A percentile compares a stretch with the other conserved stretches of the same genome.
phyloP scores from a whole-genome alignment of 2,329 filamentous ascomycete species.

The Dryadomyces quercus-mongolicae region DNA sequence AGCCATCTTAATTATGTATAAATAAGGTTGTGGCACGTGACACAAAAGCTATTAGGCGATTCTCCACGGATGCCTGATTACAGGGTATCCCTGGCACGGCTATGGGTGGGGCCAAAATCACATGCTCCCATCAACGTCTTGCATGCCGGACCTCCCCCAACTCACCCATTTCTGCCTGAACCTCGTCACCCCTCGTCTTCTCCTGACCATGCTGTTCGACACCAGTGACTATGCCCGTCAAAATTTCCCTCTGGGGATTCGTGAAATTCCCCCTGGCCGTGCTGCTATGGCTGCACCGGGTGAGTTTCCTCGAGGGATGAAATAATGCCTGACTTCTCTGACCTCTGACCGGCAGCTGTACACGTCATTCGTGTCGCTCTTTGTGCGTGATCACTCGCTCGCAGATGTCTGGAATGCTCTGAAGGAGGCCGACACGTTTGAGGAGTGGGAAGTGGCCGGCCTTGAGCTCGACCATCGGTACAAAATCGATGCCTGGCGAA shows the following conservation, averaged over 20 bases:
- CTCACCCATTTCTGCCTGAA: neutral
- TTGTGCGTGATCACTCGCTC: constrained; percentile 6
- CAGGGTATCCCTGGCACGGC: too few species aligned
- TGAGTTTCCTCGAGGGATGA: neutral
- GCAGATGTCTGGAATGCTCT: constrained; percentile 47
- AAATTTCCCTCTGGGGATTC: neutral
- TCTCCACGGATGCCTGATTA: too few species aligned
- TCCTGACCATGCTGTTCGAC: neutral
- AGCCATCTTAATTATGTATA: too few species aligned
- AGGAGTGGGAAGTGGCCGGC: constrained; percentile 81
- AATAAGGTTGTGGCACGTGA: too few species aligned
- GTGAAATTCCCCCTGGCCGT: neutral
- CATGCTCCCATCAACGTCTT: too few species aligned
- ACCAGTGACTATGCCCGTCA: neutral
- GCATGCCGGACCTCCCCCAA: too few species aligned
- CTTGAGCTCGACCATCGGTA: constrained; percentile 70
- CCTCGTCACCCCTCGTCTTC: neutral
- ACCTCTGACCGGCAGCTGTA: constrained; percentile 3
- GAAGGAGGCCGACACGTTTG: constrained; percentile 55
- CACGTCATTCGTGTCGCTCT: neutral
- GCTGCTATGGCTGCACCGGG: neutral
- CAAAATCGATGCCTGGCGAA: constrained; percentile 64
- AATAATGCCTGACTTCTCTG: neutral
- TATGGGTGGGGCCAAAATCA: too few species aligned
- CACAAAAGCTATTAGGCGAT: too few species aligned